phyloP scores from a whole-genome alignment of 139 green algal genomes.

The Trebouxia sp. region DNA sequence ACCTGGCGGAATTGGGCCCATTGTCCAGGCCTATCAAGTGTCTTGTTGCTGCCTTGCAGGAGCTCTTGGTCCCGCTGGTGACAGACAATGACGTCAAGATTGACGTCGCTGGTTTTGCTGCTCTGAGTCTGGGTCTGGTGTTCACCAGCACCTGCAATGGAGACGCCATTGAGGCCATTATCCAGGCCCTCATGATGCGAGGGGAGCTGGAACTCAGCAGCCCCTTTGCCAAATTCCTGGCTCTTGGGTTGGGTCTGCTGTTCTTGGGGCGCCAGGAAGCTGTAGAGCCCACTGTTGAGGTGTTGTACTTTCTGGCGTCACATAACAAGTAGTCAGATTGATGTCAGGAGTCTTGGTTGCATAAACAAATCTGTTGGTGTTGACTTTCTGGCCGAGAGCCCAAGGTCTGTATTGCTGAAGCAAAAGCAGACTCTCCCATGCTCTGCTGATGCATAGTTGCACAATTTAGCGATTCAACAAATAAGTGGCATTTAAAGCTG shows the following conservation, averaged over 20 bases:
- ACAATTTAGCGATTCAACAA: no score
- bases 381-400: no score
- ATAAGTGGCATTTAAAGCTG: no score
- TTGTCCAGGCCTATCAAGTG: constrained; percentile 67
- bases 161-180: constrained; percentile 77
- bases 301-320: constrained; percentile 32
- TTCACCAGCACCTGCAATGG: constrained; percentile 79
- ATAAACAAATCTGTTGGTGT: no score
- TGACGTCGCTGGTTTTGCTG: constrained; percentile 84
- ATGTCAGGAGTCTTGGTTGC: no score
- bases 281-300: constrained; percentile 94
- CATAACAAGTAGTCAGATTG: no score
- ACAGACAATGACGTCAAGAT: constrained; percentile 75
- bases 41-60: constrained; percentile 33
- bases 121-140: constrained; percentile 89
- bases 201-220: constrained; percentile 78
- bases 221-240: constrained; percentile 79
- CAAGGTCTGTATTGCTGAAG: no score
- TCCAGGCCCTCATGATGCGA: constrained; percentile 91
- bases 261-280: constrained; percentile 90
- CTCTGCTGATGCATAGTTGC: no score
- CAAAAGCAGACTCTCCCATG: no score
- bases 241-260: constrained; percentile 89
- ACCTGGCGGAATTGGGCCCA: constrained; percentile 77
- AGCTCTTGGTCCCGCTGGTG: constrained; percentile 69